Percentiles rank a stretch among this genome's conserved stretches.
phyloP scores from a whole-genome alignment of 2,329 filamentous ascomycete species.

The Colletotrichum sp. region DNA sequence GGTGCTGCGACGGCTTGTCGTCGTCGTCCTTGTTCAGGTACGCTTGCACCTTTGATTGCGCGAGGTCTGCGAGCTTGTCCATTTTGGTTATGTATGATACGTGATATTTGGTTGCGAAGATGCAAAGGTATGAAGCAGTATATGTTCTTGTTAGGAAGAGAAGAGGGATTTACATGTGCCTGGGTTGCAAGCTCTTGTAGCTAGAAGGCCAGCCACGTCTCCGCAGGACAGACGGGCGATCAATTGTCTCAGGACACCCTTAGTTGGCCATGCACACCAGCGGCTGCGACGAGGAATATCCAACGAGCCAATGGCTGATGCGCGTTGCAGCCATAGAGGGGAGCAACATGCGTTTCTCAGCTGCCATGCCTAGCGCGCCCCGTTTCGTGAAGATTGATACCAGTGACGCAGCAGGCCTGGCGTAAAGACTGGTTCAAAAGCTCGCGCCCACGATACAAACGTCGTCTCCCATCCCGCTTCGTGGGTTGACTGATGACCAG shows the following conservation, averaged over 20 bases:
- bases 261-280: slow-evolving; percentile 14
- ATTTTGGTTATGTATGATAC: slow-evolving; percentile 26
- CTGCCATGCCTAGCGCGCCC: neutral
- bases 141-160: neutral
- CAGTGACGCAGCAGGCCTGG: neutral
- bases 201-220: neutral
- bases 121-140: neutral
- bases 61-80: slow-evolving; percentile 40
- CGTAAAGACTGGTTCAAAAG: neutral
- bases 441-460: neutral
- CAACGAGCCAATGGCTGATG: neutral
- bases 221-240: slow-evolving; percentile 12
- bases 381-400: neutral
- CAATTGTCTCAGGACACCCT: slow-evolving; percentile 9
- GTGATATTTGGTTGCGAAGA: neutral
- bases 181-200: slow-evolving; percentile 5
- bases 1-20: slow-evolving; percentile 27
- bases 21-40: slow-evolving; percentile 35
- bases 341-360: neutral
- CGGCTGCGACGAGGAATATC: neutral
- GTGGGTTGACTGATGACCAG: neutral
- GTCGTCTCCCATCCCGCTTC: neutral
- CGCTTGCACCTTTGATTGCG: slow-evolving; percentile 35
- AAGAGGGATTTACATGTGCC: neutral
- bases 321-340: slow-evolving; percentile 8